Evolutionary conservation across 179 eudicot genomes (phyloP), one percentile per base, ranked within the genome.

Genomic region (Beta lomatogona): DNA sequence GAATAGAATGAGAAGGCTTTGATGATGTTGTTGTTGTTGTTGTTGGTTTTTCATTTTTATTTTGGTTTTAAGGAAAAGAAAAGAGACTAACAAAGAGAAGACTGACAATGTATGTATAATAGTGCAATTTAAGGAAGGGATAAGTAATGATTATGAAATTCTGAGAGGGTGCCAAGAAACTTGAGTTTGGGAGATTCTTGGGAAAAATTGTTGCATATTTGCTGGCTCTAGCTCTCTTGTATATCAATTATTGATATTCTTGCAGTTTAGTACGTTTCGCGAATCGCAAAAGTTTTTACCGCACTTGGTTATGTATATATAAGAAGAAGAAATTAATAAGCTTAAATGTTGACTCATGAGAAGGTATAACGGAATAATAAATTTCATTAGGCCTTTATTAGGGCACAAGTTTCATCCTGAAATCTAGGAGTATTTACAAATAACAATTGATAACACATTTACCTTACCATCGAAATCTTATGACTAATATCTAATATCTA

Each of bases 161-260:
- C 14, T 25, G 6, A 12, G 6, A 63, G 13, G n/a, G 7, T 70
- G 28, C 41, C 36, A 72, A 50, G 77, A 79, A 57, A 74, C 85
- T 79, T 83, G 85, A 63, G 82, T 57, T 65, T 48, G 70, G 45
- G 85, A 80, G 77, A 83, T 80, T 69, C 83, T 79, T 48, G 48
- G 79, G 58, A 69, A 57, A 21, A 57, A 55, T 36, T 25, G 45
- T 22, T 13, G 57, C 59, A 22, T 25, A 19, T 9, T 28, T 10
- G 44, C 45, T 64, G 41, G 45, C 69, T 28, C 7, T 65, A 25
- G 44, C 12, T 60, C 12, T 14, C 28, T 65, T 18, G 44, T 28
- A 9, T 65, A 19, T 65, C 14, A 65, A 13, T 65, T 15, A 28
- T 65, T 65, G 25, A 65, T 28, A 65, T 19, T 28, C 16, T 65